Percentiles rank a stretch among this genome's conserved stretches.
Evolutionary conservation across 495 filamentous ascomycete genomes (phyloP).

Genomic region (Penicillium subrubescens): DNA sequence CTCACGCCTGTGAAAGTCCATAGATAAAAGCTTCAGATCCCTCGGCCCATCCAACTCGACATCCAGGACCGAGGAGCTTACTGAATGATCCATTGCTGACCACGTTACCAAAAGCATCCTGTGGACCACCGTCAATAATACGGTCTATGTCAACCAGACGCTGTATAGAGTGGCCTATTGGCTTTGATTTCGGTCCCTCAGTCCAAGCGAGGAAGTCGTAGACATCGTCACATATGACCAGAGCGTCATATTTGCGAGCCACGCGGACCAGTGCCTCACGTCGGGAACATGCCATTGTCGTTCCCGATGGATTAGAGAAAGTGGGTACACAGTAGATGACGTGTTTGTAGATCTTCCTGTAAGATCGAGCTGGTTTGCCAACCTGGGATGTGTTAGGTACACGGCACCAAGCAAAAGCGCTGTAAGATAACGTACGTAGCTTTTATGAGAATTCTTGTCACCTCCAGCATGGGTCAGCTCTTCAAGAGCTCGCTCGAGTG

Average conservation of each 20-base stretch:
- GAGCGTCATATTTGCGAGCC: conserved; percentile 63
- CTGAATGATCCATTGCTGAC: conserved; percentile 73
- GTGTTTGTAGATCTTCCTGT: conserved; percentile 65
- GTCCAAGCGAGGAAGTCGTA: conserved; percentile 73
- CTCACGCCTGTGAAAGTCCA: conserved; percentile 58
- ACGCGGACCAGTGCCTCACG: conserved; percentile 57
- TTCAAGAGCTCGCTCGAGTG: conserved; percentile 36
- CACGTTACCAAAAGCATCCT: conserved; percentile 60
- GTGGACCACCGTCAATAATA: conserved; percentile 40
- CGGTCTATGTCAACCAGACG: conserved; percentile 68
- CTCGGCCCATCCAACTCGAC: conserved; percentile 73
- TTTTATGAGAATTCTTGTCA: background rate
- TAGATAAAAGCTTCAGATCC: conserved; percentile 55
- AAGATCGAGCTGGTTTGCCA: conserved; percentile 32
- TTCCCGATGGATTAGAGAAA: conserved; percentile 67
- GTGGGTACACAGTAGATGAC: conserved; percentile 74
- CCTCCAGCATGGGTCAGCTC: conserved; percentile 17
- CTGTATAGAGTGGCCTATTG: conserved; percentile 29
- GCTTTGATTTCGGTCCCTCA: conserved; percentile 13
- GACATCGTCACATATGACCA: conserved; percentile 73
- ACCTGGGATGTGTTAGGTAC: background rate
- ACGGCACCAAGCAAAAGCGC: too few species aligned
- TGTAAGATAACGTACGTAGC: background rate
- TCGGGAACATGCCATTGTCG: conserved; percentile 57
- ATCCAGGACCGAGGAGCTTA: conserved; percentile 69